Base-by-base conservation (phyloP, 495 filamentous ascomycete genomes). In the Aspergillus incahuasiensis region DNA sequence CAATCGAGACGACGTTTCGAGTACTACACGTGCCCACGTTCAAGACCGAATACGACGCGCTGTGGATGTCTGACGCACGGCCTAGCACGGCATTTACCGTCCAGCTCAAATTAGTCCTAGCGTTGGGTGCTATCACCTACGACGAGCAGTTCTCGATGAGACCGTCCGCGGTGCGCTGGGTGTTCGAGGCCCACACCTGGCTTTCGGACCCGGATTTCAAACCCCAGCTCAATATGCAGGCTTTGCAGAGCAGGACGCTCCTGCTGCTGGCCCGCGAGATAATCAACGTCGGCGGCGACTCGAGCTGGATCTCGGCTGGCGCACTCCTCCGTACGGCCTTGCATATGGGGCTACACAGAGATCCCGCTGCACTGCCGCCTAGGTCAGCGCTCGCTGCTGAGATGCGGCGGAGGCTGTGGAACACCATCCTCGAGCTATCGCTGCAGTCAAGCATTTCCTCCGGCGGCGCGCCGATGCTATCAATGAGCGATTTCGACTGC, bases 341-440 rank as follows among this genome's bases (percentile, higher is more conserved):
- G 47, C 73, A 73, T 40, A 83, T 87, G 70, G 86, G 84, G 1
- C 68, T 87, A 11, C 82, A 89, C 55, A 71, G 78, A 5, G 84
- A 87, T 42, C 83, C 84, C 0, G 66, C 65, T 19, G 54, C 73
- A 57, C 70, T 82, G 16, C 75, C 74, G 0, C 54, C 54, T 12
- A 74, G 74, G 56, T 58, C 74, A 4, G n/a, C 66, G 25, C 73
- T 79, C 15, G 56, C 61, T 3, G 63, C 74, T 6, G 85, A 88
- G 59, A 76, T 85, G 69, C 76, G 83, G 3, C 68, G 84, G 8
- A 69, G 85, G 34, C 60, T 88, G 9, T 87, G 84, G 84, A 82
- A 81, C 41, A 82, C 80, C 1, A 73, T 83, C 5, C 20, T 86
- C 18, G 84, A 86, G 58, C 59, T 85, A 2, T 59, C 63, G 8